phyloP scores from a whole-genome alignment of 805 yeast genomes.

The Candida glaebosa region DNA sequence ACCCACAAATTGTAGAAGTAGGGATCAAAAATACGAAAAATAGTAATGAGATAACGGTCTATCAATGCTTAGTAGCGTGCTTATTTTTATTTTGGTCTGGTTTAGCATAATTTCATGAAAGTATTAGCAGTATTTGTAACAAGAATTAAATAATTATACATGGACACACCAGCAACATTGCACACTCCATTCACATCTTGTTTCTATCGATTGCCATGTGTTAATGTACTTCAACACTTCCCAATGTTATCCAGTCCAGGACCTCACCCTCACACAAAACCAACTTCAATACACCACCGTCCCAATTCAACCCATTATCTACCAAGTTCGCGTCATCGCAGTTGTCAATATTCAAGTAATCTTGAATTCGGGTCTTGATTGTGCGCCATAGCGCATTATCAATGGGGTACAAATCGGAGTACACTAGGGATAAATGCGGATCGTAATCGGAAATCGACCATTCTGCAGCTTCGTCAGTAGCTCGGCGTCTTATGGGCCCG shows the following conservation, averaged over 20 bases:
- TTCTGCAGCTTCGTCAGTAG: slow-evolving; percentile 45
- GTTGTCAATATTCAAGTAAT: slow-evolving; percentile 51
- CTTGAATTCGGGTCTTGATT: slow-evolving; percentile 62
- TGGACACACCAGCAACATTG: too few relatives aligned
- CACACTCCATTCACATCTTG: too few relatives aligned
- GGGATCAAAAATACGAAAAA: too few relatives aligned
- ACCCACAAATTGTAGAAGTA: too few relatives aligned
- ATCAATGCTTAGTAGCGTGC: too few relatives aligned
- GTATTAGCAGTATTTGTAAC: too few relatives aligned
- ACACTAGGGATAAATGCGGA: slow-evolving; percentile 73
- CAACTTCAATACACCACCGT: slow-evolving; percentile 62
- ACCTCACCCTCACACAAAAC: slow-evolving; percentile 72
- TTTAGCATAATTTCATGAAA: too few relatives aligned
- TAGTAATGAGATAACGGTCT: too few relatives aligned
- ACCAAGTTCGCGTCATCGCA: slow-evolving; percentile 33
- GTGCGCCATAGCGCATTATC: slow-evolving; percentile 64
- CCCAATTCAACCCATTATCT: slow-evolving; percentile 53
- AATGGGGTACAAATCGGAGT: slow-evolving; percentile 62
- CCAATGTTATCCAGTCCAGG: slow-evolving; percentile 64
- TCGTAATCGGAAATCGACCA: slow-evolving; percentile 59
- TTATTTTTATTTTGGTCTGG: too few relatives aligned
- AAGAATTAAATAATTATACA: too few relatives aligned
- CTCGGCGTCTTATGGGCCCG: slow-evolving; percentile 30
- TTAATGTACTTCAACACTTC: slow-evolving; percentile 44
- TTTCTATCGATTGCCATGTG: background rate